phyloP scores from a whole-genome alignment of 345 rosid species.

The Heritiera fomes region DNA sequence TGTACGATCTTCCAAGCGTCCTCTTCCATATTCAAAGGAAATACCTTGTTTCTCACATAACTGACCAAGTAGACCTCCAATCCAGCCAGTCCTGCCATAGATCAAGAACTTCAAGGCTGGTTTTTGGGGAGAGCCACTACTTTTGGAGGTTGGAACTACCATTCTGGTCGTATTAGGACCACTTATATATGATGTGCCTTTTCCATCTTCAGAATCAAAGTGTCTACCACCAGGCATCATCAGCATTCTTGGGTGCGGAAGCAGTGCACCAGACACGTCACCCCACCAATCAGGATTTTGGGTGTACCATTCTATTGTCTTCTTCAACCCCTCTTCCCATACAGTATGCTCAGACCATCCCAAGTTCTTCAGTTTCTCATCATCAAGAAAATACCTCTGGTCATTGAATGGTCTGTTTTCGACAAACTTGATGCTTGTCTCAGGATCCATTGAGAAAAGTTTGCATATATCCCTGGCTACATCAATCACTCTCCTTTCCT shows the following conservation, averaged over 20 bases:
- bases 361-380: slow-evolving; percentile 67
- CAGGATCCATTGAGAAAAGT: slow-evolving; percentile 63
- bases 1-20: slow-evolving; percentile 74
- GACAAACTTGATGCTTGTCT: slow-evolving; percentile 64
- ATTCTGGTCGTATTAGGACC: slow-evolving; percentile 51
- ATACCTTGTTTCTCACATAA: slow-evolving; percentile 79
- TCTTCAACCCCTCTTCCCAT: slow-evolving; percentile 82
- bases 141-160: slow-evolving; percentile 58
- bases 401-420: slow-evolving; percentile 86
- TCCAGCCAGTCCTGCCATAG: slow-evolving; percentile 89
- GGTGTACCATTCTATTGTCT: slow-evolving; percentile 75
- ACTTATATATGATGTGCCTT: slow-evolving; percentile 28
- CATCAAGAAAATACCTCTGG: slow-evolving; percentile 88
- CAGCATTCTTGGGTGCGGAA: slow-evolving; percentile 85
- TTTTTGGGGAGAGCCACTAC: slow-evolving; percentile 42
- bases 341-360: slow-evolving; percentile 77
- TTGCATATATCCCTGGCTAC: slow-evolving; percentile 75
- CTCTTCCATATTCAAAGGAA: slow-evolving; percentile 71
- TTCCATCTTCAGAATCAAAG: slow-evolving; percentile 58
- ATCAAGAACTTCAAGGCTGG: slow-evolving; percentile 66
- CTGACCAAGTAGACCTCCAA: slow-evolving; percentile 80
- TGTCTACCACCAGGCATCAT: slow-evolving; percentile 87
- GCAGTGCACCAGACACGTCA: slow-evolving; percentile 81
- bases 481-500: slow-evolving; percentile 83
- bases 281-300: slow-evolving; percentile 94